Evolutionary conservation across 345 rosid genomes (phyloP).

Genomic region (Linum lewisii): DNA sequence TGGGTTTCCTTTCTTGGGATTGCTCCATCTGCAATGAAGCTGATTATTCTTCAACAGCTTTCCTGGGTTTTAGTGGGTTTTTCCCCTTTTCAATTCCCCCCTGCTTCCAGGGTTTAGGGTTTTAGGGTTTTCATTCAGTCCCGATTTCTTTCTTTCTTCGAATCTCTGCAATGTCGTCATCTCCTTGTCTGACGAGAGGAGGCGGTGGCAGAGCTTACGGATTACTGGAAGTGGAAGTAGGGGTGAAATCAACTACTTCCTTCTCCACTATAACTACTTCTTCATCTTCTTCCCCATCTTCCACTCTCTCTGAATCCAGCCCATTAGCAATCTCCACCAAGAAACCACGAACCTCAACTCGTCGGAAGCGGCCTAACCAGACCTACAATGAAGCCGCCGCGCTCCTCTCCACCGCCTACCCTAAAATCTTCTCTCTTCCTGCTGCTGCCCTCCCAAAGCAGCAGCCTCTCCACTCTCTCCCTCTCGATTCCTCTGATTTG

Average conservation of each 20-base stretch:
- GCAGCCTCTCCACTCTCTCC: constrained; percentile 26
- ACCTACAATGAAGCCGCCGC: constrained; percentile 19
- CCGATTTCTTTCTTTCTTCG: too few relatives aligned
- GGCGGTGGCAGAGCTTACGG: background rate
- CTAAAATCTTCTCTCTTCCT: constrained; percentile 41
- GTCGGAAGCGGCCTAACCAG: constrained; percentile 1
- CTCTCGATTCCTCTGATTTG: constrained; percentile 41
- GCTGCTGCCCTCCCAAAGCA: constrained; percentile 17
- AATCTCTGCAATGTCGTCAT: background rate
- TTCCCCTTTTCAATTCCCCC: background rate
- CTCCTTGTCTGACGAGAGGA: background rate
- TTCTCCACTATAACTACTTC: background rate
- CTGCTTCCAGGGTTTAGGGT: constrained; percentile 3
- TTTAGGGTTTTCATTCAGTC: background rate
- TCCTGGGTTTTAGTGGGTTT: background rate
- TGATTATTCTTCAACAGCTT: background rate
- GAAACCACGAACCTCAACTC: background rate
- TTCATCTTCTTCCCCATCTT: background rate
- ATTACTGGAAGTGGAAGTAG: background rate
- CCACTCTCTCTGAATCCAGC: background rate
- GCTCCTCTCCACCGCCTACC: constrained; percentile 80
- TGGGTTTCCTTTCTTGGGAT: too few relatives aligned
- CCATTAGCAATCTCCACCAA: background rate
- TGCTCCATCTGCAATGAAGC: too few relatives aligned
- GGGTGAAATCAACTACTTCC: background rate